These are phyloP conservation scores for Talaromyces verruculosus DNA, from an alignment of 2,329 filamentous ascomycete species.

Conservation along the genomic window DNA sequence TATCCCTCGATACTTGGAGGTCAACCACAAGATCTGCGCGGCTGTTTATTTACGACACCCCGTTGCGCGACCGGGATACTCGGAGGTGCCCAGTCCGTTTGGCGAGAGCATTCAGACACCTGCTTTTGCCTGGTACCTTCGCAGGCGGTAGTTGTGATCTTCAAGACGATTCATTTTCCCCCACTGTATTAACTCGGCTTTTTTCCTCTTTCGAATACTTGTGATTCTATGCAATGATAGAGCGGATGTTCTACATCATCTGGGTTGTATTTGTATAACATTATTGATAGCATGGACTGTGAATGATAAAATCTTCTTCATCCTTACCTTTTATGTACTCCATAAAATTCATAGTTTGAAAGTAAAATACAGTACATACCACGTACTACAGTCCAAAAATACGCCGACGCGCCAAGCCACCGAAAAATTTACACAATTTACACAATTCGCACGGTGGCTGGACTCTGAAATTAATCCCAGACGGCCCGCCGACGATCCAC, in stretches of 20 bases:
- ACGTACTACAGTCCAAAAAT: neutral
- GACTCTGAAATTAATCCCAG: neutral
- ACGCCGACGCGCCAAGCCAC: neutral
- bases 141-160: slow-evolving; percentile 60
- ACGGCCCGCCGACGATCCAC: neutral
- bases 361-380: neutral
- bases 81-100: slow-evolving; percentile 86
- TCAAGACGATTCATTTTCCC: slow-evolving; percentile 15
- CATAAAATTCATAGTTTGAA: neutral
- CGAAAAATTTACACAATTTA: slow-evolving; percentile 11
- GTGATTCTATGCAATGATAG: slow-evolving; percentile 1
- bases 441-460: neutral
- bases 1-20: slow-evolving; percentile 91
- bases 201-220: slow-evolving; percentile 24
- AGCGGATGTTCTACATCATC: neutral
- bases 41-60: slow-evolving; percentile 95
- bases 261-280: slow-evolving; percentile 11
- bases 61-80: slow-evolving; percentile 75
- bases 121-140: slow-evolving; percentile 92
- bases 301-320: neutral
- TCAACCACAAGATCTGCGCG: slow-evolving; percentile 95
- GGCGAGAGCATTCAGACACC: slow-evolving; percentile 67
- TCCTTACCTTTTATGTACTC: neutral
- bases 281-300: slow-evolving; percentile 1
- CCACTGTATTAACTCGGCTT: slow-evolving; percentile 38